phyloP scores from a whole-genome alignment of 2,329 filamentous ascomycete genomes.

The Macrophomina tecta region DNA sequence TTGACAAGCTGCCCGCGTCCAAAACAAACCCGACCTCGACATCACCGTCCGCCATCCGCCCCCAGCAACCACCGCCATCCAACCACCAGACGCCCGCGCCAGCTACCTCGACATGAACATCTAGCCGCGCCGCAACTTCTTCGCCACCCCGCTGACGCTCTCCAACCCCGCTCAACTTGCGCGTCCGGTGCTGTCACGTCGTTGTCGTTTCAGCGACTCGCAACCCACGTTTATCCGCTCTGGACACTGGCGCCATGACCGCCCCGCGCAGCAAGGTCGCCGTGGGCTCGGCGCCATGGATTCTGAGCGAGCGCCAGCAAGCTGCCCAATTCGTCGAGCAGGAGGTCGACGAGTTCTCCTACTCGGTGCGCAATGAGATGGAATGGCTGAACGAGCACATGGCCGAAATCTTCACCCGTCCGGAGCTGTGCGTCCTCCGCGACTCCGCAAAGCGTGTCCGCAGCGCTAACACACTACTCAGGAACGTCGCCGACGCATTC shows the following conservation, averaged over 20 bases:
- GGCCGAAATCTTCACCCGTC: conserved; percentile 87
- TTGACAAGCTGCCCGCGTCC: background rate
- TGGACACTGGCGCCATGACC: conserved; percentile 30
- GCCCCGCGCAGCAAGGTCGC: conserved; percentile 48
- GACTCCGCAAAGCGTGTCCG: conserved; percentile 21
- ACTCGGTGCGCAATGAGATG: conserved; percentile 88
- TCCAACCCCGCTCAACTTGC: background rate
- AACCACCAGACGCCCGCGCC: background rate
- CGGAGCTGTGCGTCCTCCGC: conserved; percentile 73
- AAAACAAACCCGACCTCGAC: conserved; percentile 12
- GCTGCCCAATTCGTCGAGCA: conserved; percentile 76
- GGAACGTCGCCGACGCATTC: conserved; percentile 92
- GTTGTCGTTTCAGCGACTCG: conserved; percentile 13
- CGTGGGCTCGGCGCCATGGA: conserved; percentile 85
- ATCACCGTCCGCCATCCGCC: conserved; percentile 14
- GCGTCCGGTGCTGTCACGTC: background rate
- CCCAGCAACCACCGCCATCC: conserved; percentile 17
- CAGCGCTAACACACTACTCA: conserved; percentile 49
- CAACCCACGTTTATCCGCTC: background rate
- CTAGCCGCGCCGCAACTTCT: background rate
- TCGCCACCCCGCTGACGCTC: background rate
- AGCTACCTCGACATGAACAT: conserved; percentile 11
- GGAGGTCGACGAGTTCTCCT: conserved; percentile 92
- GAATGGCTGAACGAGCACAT: conserved; percentile 99
- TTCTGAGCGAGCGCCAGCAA: conserved; percentile 81